Evolutionary conservation across 139 green algal species (phyloP).

Genomic region (Coelastrella sp.): DNA sequence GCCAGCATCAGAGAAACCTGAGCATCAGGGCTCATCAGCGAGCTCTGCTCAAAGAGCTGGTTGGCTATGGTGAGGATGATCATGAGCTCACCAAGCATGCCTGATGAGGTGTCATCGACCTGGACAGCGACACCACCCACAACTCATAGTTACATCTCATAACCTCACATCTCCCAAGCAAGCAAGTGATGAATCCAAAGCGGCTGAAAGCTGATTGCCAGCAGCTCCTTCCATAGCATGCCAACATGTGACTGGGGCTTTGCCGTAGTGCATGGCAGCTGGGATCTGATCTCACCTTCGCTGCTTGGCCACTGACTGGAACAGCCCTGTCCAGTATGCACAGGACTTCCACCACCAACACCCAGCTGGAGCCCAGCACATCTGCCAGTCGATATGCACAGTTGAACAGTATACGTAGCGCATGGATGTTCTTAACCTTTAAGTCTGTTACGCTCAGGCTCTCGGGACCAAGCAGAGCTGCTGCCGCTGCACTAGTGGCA

Average conservation of each 20-base stretch:
- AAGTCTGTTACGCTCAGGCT: slow-evolving; percentile 4
- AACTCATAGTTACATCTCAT: too few species aligned
- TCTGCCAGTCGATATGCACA: slow-evolving; percentile 49
- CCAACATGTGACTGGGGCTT: neutral
- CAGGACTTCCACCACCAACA: slow-evolving; percentile 54
- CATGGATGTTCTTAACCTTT: slow-evolving; percentile 78
- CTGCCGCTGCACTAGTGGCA: neutral
- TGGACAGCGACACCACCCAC: too few species aligned
- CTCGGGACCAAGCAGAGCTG: neutral
- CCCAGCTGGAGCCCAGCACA: slow-evolving; percentile 52
- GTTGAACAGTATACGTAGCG: slow-evolving; percentile 88
- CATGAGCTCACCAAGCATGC: slow-evolving; percentile 58
- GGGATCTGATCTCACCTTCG: slow-evolving; percentile 3
- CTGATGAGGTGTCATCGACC: neutral
- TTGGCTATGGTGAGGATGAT: slow-evolving; percentile 70
- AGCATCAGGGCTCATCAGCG: slow-evolving; percentile 71
- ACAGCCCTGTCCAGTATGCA: slow-evolving; percentile 24
- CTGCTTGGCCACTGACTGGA: neutral
- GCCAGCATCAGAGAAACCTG: slow-evolving; percentile 62
- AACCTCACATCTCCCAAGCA: too few species aligned
- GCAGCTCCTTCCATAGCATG: too few species aligned
- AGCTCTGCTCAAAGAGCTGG: slow-evolving; percentile 77
- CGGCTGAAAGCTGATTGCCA: too few species aligned
- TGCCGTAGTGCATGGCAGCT: neutral
- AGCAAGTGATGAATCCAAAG: too few species aligned